Conservation (phyloP, 2,329 filamentous ascomycete species). For the Cadophora luteo-olivacea region DNA sequence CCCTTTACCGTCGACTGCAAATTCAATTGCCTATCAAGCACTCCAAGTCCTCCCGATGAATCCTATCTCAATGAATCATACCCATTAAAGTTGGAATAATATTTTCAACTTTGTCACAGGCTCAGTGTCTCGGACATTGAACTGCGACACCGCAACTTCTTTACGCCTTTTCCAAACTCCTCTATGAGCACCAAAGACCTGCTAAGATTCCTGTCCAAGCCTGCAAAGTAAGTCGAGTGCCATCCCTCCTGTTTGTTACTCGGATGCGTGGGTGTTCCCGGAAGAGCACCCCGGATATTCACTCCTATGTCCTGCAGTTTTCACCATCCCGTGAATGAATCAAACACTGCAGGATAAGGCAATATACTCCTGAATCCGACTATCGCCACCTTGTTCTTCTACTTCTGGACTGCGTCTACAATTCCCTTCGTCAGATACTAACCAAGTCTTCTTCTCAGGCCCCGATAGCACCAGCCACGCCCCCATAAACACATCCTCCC, state of each 20-base stretch:
- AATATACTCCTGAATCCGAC: background rate
- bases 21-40: background rate
- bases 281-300: background rate
- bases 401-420: conserved; percentile 3
- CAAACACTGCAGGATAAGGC: background rate
- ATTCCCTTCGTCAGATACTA: conserved; percentile 16
- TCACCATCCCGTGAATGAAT: background rate
- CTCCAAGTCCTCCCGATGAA: conserved; percentile 10
- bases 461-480: conserved; percentile 65
- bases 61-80: conserved; percentile 25
- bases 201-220: conserved; percentile 92
- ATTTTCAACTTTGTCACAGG: conserved; percentile 31
- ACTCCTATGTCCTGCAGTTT: background rate
- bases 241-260: background rate
- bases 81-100: conserved; percentile 22
- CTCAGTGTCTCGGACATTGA: conserved; percentile 34
- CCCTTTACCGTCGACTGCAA: background rate
- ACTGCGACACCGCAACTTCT: conserved; percentile 32
- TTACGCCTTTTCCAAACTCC: conserved; percentile 45
- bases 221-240: conserved; percentile 76
- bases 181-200: conserved; percentile 93
- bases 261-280: background rate
- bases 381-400: background rate
- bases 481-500: conserved; percentile 41
- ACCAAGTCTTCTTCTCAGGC: conserved; percentile 49